Percentiles rank a stretch among this genome's conserved stretches.
Conservation (phyloP, 1,284 basidiomycete species). For the Neolentinus lepideus region DNA sequence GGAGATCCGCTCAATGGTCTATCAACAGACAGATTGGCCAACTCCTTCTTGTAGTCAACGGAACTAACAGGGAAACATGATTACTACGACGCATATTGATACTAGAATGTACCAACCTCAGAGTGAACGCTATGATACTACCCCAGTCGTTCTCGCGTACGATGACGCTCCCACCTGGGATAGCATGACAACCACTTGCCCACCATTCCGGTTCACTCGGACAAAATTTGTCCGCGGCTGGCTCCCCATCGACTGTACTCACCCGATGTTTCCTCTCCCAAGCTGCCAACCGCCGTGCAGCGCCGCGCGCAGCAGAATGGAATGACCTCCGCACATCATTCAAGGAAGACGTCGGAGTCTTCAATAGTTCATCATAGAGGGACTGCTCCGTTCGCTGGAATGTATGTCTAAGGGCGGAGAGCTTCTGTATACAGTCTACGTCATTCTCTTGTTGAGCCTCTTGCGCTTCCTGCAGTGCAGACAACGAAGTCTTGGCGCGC, state of each 20-base stretch:
- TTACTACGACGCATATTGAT: background rate
- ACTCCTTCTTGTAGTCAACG: conserved; percentile 51
- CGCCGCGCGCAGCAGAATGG: conserved; percentile 37
- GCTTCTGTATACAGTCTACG: conserved; percentile 28
- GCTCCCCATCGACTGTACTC: conserved; percentile 11
- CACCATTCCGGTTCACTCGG: conserved; percentile 56
- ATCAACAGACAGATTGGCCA: conserved; percentile 35
- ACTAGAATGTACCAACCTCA: conserved; percentile 36
- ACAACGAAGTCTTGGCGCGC: conserved; percentile 8
- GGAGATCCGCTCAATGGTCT: conserved; percentile 4
- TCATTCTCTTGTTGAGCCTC: conserved; percentile 12
- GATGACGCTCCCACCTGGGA: conserved; percentile 62
- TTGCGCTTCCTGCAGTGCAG: conserved; percentile 10
- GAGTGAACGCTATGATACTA: conserved; percentile 67
- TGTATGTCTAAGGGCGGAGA: conserved; percentile 43
- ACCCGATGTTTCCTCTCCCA: conserved; percentile 59
- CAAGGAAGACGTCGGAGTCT: conserved; percentile 35
- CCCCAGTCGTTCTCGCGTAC: conserved; percentile 68
- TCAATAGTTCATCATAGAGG: conserved; percentile 45
- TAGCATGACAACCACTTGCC: conserved; percentile 49
- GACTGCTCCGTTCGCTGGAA: conserved; percentile 54
- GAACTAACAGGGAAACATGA: conserved; percentile 31
- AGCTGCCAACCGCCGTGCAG: conserved; percentile 41
- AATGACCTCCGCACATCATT: conserved; percentile 63
- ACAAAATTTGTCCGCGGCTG: conserved; percentile 22